Conservation (phyloP, 2,329 filamentous ascomycete species). For the Clarireedia sp. region DNA sequence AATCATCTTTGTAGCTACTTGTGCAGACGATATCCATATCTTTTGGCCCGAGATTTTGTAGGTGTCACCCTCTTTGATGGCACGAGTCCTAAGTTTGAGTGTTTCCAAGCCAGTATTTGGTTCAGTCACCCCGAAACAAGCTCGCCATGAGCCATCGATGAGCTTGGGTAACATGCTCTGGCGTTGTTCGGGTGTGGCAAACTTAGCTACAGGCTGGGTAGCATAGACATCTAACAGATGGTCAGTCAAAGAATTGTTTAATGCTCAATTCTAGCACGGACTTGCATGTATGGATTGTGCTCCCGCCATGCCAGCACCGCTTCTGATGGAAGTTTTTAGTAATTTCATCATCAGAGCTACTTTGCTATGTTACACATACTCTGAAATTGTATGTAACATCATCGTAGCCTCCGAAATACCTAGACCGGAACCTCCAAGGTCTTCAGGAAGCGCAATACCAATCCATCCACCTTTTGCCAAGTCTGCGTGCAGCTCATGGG, state of each 20-base stretch:
- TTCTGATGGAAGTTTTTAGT: slow-evolving; percentile 64
- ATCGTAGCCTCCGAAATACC: slow-evolving; percentile 77
- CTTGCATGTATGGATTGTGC: slow-evolving; percentile 54
- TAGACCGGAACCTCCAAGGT: slow-evolving; percentile 64
- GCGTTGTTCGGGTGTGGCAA: slow-evolving; percentile 59
- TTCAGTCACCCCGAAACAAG: slow-evolving; percentile 81
- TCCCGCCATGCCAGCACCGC: slow-evolving; percentile 70
- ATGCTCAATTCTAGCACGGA: slow-evolving; percentile 6
- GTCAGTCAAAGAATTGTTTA: background rate
- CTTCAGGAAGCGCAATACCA: slow-evolving; percentile 69
- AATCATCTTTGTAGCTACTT: slow-evolving; percentile 78
- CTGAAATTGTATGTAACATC: slow-evolving; percentile 78
- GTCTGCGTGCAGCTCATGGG: slow-evolving; percentile 66
- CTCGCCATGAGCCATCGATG: slow-evolving; percentile 61
- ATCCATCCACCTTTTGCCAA: slow-evolving; percentile 72
- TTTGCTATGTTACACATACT: slow-evolving; percentile 35
- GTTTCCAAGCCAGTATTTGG: slow-evolving; percentile 76
- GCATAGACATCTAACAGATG: slow-evolving; percentile 51
- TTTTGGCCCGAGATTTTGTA: slow-evolving; percentile 72
- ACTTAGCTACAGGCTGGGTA: slow-evolving; percentile 67
- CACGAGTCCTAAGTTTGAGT: slow-evolving; percentile 58
- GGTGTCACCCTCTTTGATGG: slow-evolving; percentile 48
- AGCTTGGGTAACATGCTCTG: slow-evolving; percentile 59
- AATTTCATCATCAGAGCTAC: background rate
- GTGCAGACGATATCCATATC: slow-evolving; percentile 83